Percentiles rank a stretch among this genome's conserved stretches.
Conservation (phyloP, 805 yeast genomes). For the Isabelozyma heimii region DNA sequence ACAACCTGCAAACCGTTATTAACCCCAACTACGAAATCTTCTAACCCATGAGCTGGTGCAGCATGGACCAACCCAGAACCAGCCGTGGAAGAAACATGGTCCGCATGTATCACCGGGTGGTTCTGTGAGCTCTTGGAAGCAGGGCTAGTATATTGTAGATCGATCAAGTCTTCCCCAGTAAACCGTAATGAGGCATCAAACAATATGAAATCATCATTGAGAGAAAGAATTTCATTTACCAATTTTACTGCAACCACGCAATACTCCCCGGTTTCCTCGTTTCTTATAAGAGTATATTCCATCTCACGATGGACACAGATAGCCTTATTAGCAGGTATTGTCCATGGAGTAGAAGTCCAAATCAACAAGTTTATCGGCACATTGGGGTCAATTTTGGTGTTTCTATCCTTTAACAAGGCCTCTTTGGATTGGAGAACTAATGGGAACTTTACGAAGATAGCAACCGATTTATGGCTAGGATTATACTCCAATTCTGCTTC, state of each 20-base stretch:
- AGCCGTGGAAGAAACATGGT: conserved; percentile 72
- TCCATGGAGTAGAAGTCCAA: conserved; percentile 99
- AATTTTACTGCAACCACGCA: conserved; percentile 59
- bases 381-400: background rate
- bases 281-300: conserved; percentile 49
- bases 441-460: conserved; percentile 71
- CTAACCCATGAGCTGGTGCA: conserved; percentile 98
- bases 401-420: background rate
- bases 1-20: conserved; percentile 53
- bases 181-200: conserved; percentile 3
- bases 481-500: conserved; percentile 95
- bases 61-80: conserved; percentile 97
- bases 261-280: conserved; percentile 32
- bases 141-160: conserved; percentile 54
- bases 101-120: conserved; percentile 72
- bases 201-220: conserved; percentile 19
- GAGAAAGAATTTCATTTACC: conserved; percentile 30
- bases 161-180: conserved; percentile 22
- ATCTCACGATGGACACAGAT: conserved; percentile 65
- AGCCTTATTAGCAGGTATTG: conserved; percentile 83
- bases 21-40: conserved; percentile 76
- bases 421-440: conserved; percentile 4
- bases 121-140: conserved; percentile 29
- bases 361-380: conserved; percentile 42
- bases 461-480: conserved; percentile 61